Evolutionary conservation across 805 yeast genomes (phyloP).

Genomic region (Pachysolen tannophilus): DNA sequence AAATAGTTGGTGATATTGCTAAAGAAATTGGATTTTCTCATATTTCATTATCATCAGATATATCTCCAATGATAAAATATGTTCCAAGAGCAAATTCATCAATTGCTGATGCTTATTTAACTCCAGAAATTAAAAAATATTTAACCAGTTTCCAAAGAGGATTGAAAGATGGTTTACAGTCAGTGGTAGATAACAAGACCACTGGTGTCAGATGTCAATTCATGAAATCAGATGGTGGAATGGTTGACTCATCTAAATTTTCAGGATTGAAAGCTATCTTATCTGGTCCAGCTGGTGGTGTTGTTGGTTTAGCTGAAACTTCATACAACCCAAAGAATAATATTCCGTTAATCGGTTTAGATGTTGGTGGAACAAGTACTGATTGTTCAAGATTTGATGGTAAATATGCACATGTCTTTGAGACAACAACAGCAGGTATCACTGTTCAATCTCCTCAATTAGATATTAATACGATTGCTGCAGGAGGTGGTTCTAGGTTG

Average conservation of each 20-base stretch:
- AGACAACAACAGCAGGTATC: constrained; percentile 77
- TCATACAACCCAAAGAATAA: constrained; percentile 50
- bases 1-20: constrained; percentile 51
- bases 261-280: constrained; percentile 84
- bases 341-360: constrained; percentile 71
- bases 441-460: constrained; percentile 80
- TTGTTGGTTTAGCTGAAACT: constrained; percentile 85
- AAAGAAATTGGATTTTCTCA: constrained; percentile 56
- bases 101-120: constrained; percentile 74
- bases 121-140: constrained; percentile 70
- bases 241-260: constrained; percentile 75
- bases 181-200: constrained; percentile 20
- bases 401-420: constrained; percentile 69
- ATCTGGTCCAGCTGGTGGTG: constrained; percentile 98
- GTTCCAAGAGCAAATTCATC: constrained; percentile 73
- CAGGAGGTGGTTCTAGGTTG: constrained; percentile 74
- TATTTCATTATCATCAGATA: constrained; percentile 57
- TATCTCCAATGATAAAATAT: constrained; percentile 74
- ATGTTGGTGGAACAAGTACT: constrained; percentile 90
- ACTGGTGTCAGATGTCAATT: constrained; percentile 58
- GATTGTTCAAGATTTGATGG: constrained; percentile 75
- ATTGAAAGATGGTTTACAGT: constrained; percentile 40
- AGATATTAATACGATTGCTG: constrained; percentile 76
- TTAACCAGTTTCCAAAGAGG: constrained; percentile 55
- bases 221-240: constrained; percentile 97